A percentile compares a stretch with the other conserved stretches of the same genome.
phyloP scores from a whole-genome alignment of 1,284 basidiomycete species.

The Leccinum fallax region DNA sequence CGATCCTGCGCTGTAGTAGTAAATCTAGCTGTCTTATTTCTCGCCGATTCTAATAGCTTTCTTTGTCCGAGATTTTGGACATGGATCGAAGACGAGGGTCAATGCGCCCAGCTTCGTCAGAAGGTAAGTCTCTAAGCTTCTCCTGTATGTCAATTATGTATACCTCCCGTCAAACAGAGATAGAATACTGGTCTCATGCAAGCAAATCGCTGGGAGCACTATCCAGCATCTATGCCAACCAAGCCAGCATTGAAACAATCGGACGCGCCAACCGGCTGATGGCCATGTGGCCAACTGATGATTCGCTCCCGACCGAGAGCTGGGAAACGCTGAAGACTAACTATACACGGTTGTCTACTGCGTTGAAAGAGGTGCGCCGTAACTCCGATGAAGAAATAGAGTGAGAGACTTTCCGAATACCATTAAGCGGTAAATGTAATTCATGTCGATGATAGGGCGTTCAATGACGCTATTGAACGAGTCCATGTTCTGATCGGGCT shows the following conservation, averaged over 20 bases:
- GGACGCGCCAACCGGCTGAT: conserved; percentile 72
- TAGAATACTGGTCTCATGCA: conserved; percentile 71
- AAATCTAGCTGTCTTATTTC: conserved; percentile 4
- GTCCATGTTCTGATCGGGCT: conserved; percentile 70
- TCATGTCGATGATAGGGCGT: conserved; percentile 47
- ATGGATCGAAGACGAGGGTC: conserved; percentile 36
- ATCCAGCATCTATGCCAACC: conserved; percentile 53
- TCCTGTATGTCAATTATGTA: conserved; percentile 10
- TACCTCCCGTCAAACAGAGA: conserved; percentile 46
- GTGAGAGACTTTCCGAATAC: conserved; percentile 43
- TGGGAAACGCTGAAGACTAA: conserved; percentile 62
- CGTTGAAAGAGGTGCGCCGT: conserved; percentile 61
- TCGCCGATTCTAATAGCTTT: background rate
- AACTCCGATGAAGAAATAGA: conserved; percentile 63
- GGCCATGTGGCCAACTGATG: conserved; percentile 69
- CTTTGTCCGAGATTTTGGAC: conserved; percentile 1
- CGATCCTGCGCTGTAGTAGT: conserved; percentile 5
- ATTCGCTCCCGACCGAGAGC: conserved; percentile 65
- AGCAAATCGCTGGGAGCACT: conserved; percentile 56
- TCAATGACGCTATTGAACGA: conserved; percentile 70
- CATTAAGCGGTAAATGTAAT: conserved; percentile 15
- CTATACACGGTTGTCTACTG: conserved; percentile 61
- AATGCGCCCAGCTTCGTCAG: conserved; percentile 37
- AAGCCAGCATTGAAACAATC: conserved; percentile 57
- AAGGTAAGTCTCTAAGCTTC: conserved; percentile 36